These are phyloP conservation scores for Aquilaria yunnanensis DNA, from an alignment of 345 rosid genomes.

Conservation along the genomic window DNA sequence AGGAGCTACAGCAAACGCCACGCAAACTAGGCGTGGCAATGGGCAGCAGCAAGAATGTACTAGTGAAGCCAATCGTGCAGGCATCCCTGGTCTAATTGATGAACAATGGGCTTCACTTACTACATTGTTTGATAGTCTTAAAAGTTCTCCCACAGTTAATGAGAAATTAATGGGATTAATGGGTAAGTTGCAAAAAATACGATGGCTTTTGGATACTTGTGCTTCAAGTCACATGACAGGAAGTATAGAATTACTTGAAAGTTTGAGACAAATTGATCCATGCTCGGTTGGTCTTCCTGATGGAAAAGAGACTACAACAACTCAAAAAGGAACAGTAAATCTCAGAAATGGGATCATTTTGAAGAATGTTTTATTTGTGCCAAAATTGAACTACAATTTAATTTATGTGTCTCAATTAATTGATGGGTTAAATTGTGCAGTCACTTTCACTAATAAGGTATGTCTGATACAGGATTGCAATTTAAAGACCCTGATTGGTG, in stretches of 20 bases:
- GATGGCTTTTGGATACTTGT: background rate
- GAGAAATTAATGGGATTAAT: background rate
- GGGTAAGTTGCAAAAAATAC: background rate
- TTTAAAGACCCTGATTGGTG: conserved; percentile 8
- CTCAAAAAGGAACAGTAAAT: background rate
- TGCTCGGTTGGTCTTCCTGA: conserved; percentile 2
- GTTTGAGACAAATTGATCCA: background rate
- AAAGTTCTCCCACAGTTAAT: too few relatives aligned
- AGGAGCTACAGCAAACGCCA: background rate
- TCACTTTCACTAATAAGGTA: too few relatives aligned
- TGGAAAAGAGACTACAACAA: background rate
- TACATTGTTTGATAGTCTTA: too few relatives aligned
- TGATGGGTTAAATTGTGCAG: too few relatives aligned
- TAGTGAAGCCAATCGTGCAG: background rate
- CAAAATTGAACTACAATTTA: background rate
- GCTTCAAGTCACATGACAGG: conserved; percentile 4
- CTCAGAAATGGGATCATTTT: background rate
- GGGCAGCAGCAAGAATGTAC: background rate
- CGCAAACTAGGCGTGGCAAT: background rate
- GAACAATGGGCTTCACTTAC: background rate
- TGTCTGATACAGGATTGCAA: background rate
- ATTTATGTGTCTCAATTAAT: too few relatives aligned
- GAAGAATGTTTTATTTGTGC: conserved; percentile 3
- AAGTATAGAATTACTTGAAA: background rate
- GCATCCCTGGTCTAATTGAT: background rate